phyloP scores from a whole-genome alignment of 2,329 filamentous ascomycete genomes.

The Exophiala lecanii-corni region DNA sequence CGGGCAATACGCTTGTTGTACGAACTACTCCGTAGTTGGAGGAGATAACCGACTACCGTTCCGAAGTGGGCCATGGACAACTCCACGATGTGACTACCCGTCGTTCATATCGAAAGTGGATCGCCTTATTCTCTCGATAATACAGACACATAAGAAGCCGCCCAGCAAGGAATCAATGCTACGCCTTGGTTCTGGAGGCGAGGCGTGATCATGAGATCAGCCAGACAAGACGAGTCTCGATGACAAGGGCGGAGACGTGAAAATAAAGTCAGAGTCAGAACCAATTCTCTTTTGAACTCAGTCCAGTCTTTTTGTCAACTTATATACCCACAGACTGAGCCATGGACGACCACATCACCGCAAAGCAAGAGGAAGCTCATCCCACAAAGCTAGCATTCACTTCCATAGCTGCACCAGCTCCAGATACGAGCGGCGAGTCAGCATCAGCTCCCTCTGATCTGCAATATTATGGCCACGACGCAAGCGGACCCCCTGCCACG shows the following conservation, averaged over 20 bases:
- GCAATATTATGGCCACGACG: constrained; percentile 2
- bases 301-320: neutral
- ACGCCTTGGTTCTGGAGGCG: constrained; percentile 2
- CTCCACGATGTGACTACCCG: neutral
- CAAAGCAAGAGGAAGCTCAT: neutral
- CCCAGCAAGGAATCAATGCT: constrained; percentile 6
- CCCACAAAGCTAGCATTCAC: constrained; percentile 4
- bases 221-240: constrained; percentile 1
- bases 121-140: neutral
- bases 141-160: constrained; percentile 1
- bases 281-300: constrained; percentile 1
- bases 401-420: constrained; percentile 2
- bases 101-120: neutral
- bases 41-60: constrained; percentile 1
- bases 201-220: constrained; percentile 1
- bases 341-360: constrained; percentile 7
- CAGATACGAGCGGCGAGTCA: constrained; percentile 4
- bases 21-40: neutral
- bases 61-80: constrained; percentile 3
- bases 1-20: neutral
- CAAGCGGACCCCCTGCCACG: constrained; percentile 29
- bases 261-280: constrained; percentile 3
- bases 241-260: constrained; percentile 1
- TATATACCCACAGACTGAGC: neutral
- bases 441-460: constrained; percentile 5